These are phyloP conservation scores for Grosmannia huntii DNA, from an alignment of 2,329 filamentous ascomycete species.

Conservation along the genomic window DNA sequence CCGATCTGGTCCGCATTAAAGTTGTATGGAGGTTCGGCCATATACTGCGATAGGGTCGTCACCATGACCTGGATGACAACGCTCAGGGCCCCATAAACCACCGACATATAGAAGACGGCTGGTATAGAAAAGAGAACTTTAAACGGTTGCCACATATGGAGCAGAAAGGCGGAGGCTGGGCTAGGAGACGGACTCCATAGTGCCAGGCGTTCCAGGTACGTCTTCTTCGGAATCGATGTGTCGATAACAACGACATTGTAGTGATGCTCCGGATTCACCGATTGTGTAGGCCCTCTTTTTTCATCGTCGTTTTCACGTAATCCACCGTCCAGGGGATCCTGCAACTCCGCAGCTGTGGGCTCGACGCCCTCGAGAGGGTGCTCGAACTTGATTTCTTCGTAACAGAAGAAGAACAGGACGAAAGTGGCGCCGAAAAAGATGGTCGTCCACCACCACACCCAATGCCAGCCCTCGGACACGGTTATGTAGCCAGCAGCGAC, in stretches of 20 bases:
- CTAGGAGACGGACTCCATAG: background rate
- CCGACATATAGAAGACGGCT: conserved; percentile 4
- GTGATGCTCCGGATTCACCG: background rate
- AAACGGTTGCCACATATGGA: conserved; percentile 7
- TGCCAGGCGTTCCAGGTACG: background rate
- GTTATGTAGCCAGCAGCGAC: conserved; percentile 36
- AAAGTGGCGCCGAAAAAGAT: conserved; percentile 11
- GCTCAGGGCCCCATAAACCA: conserved; percentile 1
- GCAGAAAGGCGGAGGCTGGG: background rate
- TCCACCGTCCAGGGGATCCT: background rate
- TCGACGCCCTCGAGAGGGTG: background rate
- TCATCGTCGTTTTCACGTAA: background rate
- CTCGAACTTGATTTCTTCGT: conserved; percentile 7
- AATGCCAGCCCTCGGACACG: conserved; percentile 34
- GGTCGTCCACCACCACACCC: conserved; percentile 22
- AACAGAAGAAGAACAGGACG: conserved; percentile 2
- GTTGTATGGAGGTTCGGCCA: background rate
- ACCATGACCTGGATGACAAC: background rate
- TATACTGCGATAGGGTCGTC: background rate
- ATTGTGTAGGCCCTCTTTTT: background rate
- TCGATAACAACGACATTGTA: background rate
- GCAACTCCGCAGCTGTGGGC: background rate
- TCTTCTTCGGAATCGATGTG: background rate
- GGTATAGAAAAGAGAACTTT: conserved; percentile 4
- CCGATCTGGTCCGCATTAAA: conserved; percentile 1